A percentile compares a stretch with the other conserved stretches of the same genome.
These are phyloP conservation scores for Venturiaceae sp. DNA, from an alignment of 2,329 filamentous ascomycete species.

Conservation along the genomic window DNA sequence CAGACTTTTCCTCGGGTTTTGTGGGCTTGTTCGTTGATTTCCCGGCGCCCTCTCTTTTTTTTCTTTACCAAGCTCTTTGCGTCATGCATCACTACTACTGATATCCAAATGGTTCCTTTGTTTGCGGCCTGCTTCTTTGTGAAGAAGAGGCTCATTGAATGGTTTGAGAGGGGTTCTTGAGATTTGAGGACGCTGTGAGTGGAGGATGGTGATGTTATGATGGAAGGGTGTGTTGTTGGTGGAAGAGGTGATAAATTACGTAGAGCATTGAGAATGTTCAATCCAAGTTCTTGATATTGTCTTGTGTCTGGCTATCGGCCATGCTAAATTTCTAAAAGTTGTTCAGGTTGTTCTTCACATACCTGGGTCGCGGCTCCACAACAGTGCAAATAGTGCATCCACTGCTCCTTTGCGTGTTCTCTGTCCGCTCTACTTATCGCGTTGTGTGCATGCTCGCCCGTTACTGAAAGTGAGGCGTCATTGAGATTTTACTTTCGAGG, in stretches of 20 bases:
- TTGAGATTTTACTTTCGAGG: too few species aligned
- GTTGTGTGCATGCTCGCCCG: too few species aligned
- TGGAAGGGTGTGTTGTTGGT: background rate
- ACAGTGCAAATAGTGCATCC: too few species aligned
- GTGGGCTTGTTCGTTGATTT: background rate
- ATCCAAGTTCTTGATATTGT: background rate
- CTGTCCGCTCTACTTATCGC: too few species aligned
- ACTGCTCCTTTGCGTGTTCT: too few species aligned
- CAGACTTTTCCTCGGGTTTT: background rate
- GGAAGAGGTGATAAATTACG: background rate
- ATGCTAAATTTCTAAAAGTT: too few species aligned
- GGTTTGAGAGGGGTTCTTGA: background rate
- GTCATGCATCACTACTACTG: background rate
- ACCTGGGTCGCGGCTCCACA: too few species aligned
- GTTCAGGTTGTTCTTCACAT: too few species aligned
- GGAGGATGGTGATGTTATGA: background rate
- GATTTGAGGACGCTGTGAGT: background rate
- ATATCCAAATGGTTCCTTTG: slow-evolving; percentile 1
- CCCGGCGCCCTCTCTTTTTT: background rate
- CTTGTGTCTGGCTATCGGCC: too few species aligned
- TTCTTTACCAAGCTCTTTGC: background rate
- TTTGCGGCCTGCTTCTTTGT: background rate
- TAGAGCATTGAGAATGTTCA: background rate
- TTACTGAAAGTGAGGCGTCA: too few species aligned
- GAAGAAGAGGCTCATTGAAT: background rate